Conservation (phyloP, 108 stramenopile species). For the Skeletonema marinoi region DNA sequence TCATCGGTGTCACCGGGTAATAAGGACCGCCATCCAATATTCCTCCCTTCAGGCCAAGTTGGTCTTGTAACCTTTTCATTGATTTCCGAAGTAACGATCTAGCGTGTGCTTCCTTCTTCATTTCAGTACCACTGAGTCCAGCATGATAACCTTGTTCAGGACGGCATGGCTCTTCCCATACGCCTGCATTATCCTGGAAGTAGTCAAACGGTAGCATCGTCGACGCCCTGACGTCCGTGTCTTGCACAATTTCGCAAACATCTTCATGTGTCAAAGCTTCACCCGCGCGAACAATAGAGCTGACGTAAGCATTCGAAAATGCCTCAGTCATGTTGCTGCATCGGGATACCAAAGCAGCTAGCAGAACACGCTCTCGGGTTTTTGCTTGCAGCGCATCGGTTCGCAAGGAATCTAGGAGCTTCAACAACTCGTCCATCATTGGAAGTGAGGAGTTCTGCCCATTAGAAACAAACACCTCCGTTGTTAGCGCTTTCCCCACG, state of each 20-base stretch:
- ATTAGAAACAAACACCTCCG: slow-evolving; percentile 24
- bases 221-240: slow-evolving; percentile 67
- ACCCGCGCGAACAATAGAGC: slow-evolving; percentile 82
- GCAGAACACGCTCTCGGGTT: slow-evolving; percentile 73
- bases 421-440: slow-evolving; percentile 53
- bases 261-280: slow-evolving; percentile 83
- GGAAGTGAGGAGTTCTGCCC: slow-evolving; percentile 50
- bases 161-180: slow-evolving; percentile 89
- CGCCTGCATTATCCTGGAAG: slow-evolving; percentile 70
- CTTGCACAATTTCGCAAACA: slow-evolving; percentile 78
- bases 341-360: slow-evolving; percentile 68
- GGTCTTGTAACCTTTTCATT: slow-evolving; percentile 81
- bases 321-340: slow-evolving; percentile 75
- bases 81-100: slow-evolving; percentile 82
- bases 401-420: slow-evolving; percentile 70
- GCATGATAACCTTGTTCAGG: slow-evolving; percentile 56
- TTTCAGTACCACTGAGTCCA: slow-evolving; percentile 62
- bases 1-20: slow-evolving; percentile 25
- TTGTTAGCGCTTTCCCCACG: slow-evolving; percentile 59
- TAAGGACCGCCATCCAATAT: slow-evolving; percentile 75
- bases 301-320: slow-evolving; percentile 84
- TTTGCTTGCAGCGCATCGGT: slow-evolving; percentile 66
- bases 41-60: slow-evolving; percentile 74
- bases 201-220: slow-evolving; percentile 86
- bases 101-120: slow-evolving; percentile 78